Conservation (phyloP, 202 grass and related monocot genomes). For the Dendrocalamus latiflorus region DNA sequence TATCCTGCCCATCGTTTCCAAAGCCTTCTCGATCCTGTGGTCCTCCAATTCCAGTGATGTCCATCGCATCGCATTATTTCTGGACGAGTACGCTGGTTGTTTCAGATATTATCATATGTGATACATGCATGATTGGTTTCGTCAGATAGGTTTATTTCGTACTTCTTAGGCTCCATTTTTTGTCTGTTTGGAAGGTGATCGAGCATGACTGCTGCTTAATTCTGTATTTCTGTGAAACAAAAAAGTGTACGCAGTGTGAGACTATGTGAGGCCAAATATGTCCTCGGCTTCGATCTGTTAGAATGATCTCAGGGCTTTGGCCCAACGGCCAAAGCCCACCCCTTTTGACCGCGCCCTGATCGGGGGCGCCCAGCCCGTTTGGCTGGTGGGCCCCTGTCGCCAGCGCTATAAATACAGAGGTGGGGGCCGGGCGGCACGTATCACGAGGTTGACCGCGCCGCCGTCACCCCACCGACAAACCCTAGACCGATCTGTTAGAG, state of each 20-base stretch:
- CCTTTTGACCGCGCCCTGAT: too few relatives aligned
- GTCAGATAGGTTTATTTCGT: neutral
- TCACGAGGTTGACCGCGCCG: too few relatives aligned
- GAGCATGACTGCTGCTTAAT: neutral
- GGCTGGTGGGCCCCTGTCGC: too few relatives aligned
- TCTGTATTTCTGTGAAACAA: neutral
- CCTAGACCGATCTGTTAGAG: too few relatives aligned
- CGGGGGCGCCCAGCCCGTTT: too few relatives aligned
- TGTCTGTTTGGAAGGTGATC: neutral
- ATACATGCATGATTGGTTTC: neutral
- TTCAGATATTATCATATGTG: neutral
- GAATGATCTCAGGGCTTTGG: too few relatives aligned
- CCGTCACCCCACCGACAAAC: too few relatives aligned
- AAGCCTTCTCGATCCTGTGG: neutral
- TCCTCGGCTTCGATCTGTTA: too few relatives aligned
- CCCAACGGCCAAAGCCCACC: too few relatives aligned
- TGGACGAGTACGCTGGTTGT: neutral
- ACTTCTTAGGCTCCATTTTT: neutral
- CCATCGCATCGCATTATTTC: conserved; percentile 13
- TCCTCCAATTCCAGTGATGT: neutral
- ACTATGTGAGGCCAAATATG: too few relatives aligned
- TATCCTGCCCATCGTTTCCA: neutral
- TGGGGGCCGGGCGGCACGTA: too few relatives aligned
- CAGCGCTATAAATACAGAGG: too few relatives aligned
- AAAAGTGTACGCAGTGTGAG: neutral